Base-by-base conservation (phyloP, 2,329 filamentous ascomycete genomes). In the Calonectria leucothoes region DNA sequence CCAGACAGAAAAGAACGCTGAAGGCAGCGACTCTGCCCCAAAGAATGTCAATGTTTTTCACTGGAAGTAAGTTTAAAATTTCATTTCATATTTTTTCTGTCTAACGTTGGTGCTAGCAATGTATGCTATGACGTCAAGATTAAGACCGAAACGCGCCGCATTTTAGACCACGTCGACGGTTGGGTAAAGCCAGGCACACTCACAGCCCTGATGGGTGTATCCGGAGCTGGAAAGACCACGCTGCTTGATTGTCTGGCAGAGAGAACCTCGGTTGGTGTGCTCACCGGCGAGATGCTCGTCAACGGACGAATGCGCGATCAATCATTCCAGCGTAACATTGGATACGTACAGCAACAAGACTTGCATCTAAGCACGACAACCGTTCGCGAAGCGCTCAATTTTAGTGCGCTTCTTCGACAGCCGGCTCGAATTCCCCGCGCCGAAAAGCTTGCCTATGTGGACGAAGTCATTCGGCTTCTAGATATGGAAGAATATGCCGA, bases 101-200 rank as follows among this genome's bases (percentile, higher is more conserved):
- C 55, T 59, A 25, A 59, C 55, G 1, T n/a, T n/a, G n/a, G 20
- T 27, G 8, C 25, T 12, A 59, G 92, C 76, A 89, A 96, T 78
- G 93, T 98, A 2, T 95, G 93, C 85, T 98, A 90, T 80, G 89
- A 92, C 73, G 87, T 92, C 83, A 93, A 94, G 83, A 95, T 98
- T 85, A 97, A 97, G 87, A 88, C 88, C 15, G 91, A 96, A 79
- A 86, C 88, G 2, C 90, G 95, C 17, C 91, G 93, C 52, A 94
- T 98, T 79, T 87, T 98, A 71, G 93, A 98, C 79, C 88, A 97
- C 74, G 94, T 98, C 17, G 94, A 97, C 81, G 96, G 96, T 35
- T 98, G 95, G 94, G 95, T 98, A 73, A 97, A 97, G 84, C 96
- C 96, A 4, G 96, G 96, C 72, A 98, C 95, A 15, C 84, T 97